Percentiles rank a stretch among this genome's conserved stretches.
Conservation (phyloP, 2,329 filamentous ascomycete genomes). For the Fusarium armeniacum region DNA sequence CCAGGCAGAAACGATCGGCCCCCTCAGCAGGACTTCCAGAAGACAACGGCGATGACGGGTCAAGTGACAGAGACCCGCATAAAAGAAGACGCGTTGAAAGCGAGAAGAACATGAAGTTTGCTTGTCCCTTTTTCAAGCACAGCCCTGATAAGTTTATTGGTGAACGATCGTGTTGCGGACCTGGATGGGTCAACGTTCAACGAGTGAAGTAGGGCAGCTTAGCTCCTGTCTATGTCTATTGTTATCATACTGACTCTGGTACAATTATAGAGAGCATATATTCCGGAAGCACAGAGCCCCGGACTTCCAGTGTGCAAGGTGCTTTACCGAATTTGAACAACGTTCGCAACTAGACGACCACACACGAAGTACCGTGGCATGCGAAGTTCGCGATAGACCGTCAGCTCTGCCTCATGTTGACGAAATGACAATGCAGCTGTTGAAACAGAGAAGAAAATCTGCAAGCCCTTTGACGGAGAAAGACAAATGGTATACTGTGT, state of each 20-base stretch:
- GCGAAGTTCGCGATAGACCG: not conserved
- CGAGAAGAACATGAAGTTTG: not conserved
- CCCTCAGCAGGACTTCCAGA: not conserved
- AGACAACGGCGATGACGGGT: not conserved
- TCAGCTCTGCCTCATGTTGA: not conserved
- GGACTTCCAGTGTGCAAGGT: not conserved
- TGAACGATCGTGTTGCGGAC: not conserved
- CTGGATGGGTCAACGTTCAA: not conserved
- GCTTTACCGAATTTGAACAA: not conserved
- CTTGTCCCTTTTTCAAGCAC: not conserved
- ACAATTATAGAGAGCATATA: not conserved
- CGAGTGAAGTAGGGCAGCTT: not conserved
- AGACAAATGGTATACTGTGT: not conserved
- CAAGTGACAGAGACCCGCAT: accelerated
- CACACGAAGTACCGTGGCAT: not conserved
- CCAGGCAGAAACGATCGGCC: not conserved
- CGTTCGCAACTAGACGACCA: not conserved
- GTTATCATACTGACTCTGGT: not conserved
- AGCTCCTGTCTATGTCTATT: no score
- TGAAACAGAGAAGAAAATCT: not conserved
- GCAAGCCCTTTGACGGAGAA: not conserved
- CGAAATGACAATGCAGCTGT: not conserved
- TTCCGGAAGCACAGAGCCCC: not conserved
- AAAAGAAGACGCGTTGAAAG: not conserved
- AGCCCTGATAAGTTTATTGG: not conserved